phyloP scores from a whole-genome alignment of 768 basidiomycete species.

The Boletales sp. region DNA sequence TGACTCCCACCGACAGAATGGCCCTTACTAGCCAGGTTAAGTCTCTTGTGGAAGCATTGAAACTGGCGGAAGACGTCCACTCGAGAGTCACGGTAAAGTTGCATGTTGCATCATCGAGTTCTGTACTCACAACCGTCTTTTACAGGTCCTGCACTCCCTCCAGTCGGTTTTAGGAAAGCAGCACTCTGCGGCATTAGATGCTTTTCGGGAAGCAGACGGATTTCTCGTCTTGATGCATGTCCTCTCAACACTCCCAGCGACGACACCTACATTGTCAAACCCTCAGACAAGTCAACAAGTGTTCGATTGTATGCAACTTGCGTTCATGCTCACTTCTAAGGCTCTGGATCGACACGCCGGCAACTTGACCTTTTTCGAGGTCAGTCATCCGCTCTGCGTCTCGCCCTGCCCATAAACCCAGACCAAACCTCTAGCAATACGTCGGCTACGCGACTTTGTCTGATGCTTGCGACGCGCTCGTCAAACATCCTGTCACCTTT shows the following conservation, averaged over 20 bases:
- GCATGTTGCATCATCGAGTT: background rate
- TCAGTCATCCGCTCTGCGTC: slow-evolving; percentile 38
- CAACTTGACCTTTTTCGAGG: slow-evolving; percentile 67
- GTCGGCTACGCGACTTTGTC: slow-evolving; percentile 67
- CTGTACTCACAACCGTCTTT: background rate
- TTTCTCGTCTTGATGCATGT: slow-evolving; percentile 73
- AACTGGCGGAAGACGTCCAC: slow-evolving; percentile 46
- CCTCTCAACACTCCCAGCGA: slow-evolving; percentile 51
- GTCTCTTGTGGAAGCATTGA: slow-evolving; percentile 66
- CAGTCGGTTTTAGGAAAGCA: slow-evolving; percentile 67
- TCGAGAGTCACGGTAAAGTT: slow-evolving; percentile 52
- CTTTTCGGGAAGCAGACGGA: slow-evolving; percentile 80
- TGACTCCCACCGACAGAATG: background rate
- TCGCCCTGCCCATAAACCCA: slow-evolving; percentile 4
- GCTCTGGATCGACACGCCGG: slow-evolving; percentile 52
- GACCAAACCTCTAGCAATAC: slow-evolving; percentile 13
- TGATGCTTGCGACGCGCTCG: slow-evolving; percentile 54
- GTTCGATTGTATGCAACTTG: slow-evolving; percentile 54
- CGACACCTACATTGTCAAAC: slow-evolving; percentile 24
- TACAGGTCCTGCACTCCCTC: slow-evolving; percentile 63
- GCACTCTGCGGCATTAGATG: slow-evolving; percentile 62
- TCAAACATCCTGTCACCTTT: slow-evolving; percentile 42
- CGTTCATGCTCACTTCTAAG: slow-evolving; percentile 63
- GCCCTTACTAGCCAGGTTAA: slow-evolving; percentile 51
- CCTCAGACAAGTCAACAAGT: slow-evolving; percentile 38